phyloP scores from a whole-genome alignment of 257 asterid genomes.

The Buddleja alternifolia region DNA sequence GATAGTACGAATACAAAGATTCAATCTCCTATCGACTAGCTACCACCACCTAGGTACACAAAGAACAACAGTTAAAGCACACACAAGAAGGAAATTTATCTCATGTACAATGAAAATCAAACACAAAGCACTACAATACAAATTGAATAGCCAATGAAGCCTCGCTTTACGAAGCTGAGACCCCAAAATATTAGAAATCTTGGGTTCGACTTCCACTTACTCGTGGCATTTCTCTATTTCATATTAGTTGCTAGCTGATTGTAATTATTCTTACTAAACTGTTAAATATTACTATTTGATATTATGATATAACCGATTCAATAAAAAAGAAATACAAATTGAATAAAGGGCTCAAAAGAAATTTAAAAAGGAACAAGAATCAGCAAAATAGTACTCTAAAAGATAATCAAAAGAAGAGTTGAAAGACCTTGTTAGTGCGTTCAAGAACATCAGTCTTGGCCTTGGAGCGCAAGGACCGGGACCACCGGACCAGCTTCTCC shows the following conservation, averaged over 20 bases:
- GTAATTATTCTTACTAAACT: no score
- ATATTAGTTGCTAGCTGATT: no score
- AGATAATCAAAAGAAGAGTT: background rate
- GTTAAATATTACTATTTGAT: no score
- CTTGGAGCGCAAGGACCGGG: slow-evolving; percentile 80
- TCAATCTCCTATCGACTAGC: slow-evolving; percentile 4
- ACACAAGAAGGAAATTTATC: background rate
- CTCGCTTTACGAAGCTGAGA: no score
- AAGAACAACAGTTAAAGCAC: background rate
- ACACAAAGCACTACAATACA: background rate
- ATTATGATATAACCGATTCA: no score
- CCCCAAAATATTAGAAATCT: no score
- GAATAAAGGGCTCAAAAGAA: background rate
- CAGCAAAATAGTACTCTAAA: background rate
- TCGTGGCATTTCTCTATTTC: no score
- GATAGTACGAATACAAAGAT: background rate
- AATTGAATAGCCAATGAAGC: no score
- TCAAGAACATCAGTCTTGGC: slow-evolving; percentile 88
- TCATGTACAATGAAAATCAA: slow-evolving; percentile 1
- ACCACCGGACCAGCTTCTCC: slow-evolving; percentile 96
- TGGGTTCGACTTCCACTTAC: no score
- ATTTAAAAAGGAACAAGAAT: background rate
- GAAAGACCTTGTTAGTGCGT: slow-evolving; percentile 84
- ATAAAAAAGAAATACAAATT: background rate
- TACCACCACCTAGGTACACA: background rate